Conservation (phyloP, 257 asterid genomes). For the Forsythia suspensa region DNA sequence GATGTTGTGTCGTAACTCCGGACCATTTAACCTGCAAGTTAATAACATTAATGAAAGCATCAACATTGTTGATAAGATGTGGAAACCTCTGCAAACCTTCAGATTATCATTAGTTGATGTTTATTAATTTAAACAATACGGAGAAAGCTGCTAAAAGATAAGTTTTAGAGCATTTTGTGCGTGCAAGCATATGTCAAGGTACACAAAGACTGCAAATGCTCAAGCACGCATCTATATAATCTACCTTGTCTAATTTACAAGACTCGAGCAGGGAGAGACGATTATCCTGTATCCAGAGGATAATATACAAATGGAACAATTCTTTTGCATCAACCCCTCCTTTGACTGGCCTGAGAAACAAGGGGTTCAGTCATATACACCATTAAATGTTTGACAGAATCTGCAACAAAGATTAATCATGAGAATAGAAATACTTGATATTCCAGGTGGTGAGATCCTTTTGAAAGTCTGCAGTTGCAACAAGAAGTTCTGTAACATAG, state of each 20-base stretch:
- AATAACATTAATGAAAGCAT: not conserved
- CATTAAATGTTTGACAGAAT: not conserved
- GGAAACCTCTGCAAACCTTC: not conserved
- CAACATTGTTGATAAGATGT: not conserved
- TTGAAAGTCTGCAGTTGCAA: slow-evolving; percentile 56
- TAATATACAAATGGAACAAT: slow-evolving; percentile 50
- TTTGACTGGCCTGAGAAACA: slow-evolving; percentile 42
- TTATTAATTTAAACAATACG: not conserved
- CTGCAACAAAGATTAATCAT: slow-evolving; percentile 4
- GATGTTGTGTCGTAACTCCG: slow-evolving; percentile 52
- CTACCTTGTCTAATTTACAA: slow-evolving; percentile 53
- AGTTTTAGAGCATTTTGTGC: not conserved
- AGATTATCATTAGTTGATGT: not conserved
- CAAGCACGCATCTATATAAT: not conserved
- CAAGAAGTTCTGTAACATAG: slow-evolving; percentile 50
- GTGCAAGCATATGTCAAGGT: not conserved
- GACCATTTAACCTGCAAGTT: slow-evolving; percentile 51
- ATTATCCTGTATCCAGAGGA: slow-evolving; percentile 54
- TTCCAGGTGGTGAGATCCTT: slow-evolving; percentile 55
- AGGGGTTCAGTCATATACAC: not conserved
- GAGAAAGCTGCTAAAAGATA: not conserved
- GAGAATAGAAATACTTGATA: slow-evolving; percentile 36
- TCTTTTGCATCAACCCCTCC: slow-evolving; percentile 62
- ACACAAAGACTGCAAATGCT: not conserved
- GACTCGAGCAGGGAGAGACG: slow-evolving; percentile 52